Conservation (phyloP, 345 rosid genomes). For the Eucalyptus viminalis region DNA sequence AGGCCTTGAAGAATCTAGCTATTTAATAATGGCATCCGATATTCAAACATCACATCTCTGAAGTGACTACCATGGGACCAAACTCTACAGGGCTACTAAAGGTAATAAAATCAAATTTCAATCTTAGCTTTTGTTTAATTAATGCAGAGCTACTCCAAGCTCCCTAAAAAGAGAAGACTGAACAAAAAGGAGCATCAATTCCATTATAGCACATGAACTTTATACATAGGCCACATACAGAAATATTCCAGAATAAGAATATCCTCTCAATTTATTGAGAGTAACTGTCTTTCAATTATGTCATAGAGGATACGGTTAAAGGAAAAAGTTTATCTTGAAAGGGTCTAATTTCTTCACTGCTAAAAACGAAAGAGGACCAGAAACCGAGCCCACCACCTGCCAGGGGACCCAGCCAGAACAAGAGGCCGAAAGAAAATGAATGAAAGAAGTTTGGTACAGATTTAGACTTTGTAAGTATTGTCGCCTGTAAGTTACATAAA, state of each 20-base stretch:
- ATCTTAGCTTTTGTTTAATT: background rate
- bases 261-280: background rate
- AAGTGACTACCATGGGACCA: background rate
- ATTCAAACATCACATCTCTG: background rate
- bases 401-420: background rate
- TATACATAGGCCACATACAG: background rate
- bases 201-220: background rate
- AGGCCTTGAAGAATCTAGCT: background rate
- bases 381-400: background rate
- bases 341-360: background rate
- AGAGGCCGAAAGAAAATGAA: background rate
- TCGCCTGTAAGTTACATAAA: background rate
- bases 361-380: background rate
- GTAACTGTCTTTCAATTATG: background rate
- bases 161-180: background rate
- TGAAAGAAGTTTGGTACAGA: background rate
- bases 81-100: background rate
- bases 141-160: background rate
- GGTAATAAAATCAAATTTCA: background rate
- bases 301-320: background rate
- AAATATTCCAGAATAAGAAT: background rate
- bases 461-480: background rate
- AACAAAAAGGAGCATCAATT: background rate
- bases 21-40: background rate
- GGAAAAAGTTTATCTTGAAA: background rate